Evolutionary conservation across 495 filamentous ascomycete genomes (phyloP), one percentile per base, ranked within the genome.

Genomic region (Hypoxylon perforatum): DNA sequence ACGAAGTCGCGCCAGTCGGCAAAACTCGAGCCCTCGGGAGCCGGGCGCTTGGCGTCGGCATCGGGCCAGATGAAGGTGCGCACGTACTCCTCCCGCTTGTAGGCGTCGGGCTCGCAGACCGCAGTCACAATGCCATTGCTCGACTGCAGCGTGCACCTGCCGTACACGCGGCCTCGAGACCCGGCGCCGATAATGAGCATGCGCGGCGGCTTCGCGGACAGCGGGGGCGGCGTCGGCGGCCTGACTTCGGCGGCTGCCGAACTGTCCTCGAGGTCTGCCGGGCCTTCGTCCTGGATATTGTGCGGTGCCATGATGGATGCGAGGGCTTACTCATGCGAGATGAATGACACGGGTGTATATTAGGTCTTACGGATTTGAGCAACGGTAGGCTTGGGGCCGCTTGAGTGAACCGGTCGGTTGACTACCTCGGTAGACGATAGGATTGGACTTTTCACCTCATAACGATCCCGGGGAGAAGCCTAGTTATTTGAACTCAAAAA

Each of bases 151-250:
- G 92, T 87, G 44, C 90, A 89, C 41, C 81, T 76, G 10, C 90
- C 90, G 73, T 96, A 97, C 15, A 90, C 84, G 53, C 84, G 84
- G 42, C 94, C 94, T 4, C 94, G 87, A 15, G 91, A 92, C 18
- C 95, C 94, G 10, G 92, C 95, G 44, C 94, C 94, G 62, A 97
- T 91, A 63, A 98, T 82, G 47, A 97, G 82, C 69, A 96, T 82
- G 17, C 85, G 83, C 5, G 86, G 86, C 9, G 83, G 81, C 21
- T 64, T 75, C 0, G 74, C 65, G 10, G 80, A 77, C 69, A 74
- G 68, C 4, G 77, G 66, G 9, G 76, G 74, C 22, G 67, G 65
- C 4, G 73, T 68, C 14, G 74, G 72, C 23, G 72, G 72, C 30
- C 72, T 54, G 39, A 70, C 45, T 38, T 66, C 65, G 48, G 42